Evolutionary conservation across 1,284 basidiomycete species (phyloP).

Genomic region (Heterobasidion annosum): DNA sequence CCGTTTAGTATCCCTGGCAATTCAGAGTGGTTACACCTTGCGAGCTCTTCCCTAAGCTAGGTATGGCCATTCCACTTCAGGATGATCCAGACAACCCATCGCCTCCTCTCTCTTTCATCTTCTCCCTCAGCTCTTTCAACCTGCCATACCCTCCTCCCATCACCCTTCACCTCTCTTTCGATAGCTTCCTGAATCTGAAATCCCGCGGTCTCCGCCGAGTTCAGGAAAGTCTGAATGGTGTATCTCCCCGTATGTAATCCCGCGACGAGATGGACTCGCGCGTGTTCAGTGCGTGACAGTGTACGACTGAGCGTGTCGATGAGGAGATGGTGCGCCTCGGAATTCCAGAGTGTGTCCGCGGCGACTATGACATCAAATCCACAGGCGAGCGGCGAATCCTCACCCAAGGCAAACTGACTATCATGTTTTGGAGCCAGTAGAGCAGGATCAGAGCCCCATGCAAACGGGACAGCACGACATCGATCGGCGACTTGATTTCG

Average conservation of each 20-base stretch:
- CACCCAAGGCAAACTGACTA: neutral
- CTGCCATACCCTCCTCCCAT: slow-evolving; percentile 37
- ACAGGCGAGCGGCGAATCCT: slow-evolving; percentile 4
- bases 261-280: slow-evolving; percentile 54
- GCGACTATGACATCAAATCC: slow-evolving; percentile 60
- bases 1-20: no score
- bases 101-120: slow-evolving; percentile 53
- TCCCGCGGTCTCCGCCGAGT: slow-evolving; percentile 24
- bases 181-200: slow-evolving; percentile 36
- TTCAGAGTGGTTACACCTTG: no score
- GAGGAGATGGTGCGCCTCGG: slow-evolving; percentile 44
- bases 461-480: slow-evolving; percentile 44
- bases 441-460: slow-evolving; percentile 50
- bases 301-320: slow-evolving; percentile 39
- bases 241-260: slow-evolving; percentile 70
- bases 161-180: slow-evolving; percentile 39
- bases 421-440: slow-evolving; percentile 16
- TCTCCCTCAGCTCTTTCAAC: slow-evolving; percentile 39
- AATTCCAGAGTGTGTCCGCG: slow-evolving; percentile 71
- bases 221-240: slow-evolving; percentile 53
- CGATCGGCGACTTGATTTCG: slow-evolving; percentile 36
- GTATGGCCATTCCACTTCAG: slow-evolving; percentile 38
- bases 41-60: no score
- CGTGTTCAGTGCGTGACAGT: slow-evolving; percentile 29
- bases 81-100: slow-evolving; percentile 62